Evolutionary conservation across 805 yeast species (phyloP), one percentile per base, ranked within the genome.

Genomic region (Yamadazyma phyllophila): DNA sequence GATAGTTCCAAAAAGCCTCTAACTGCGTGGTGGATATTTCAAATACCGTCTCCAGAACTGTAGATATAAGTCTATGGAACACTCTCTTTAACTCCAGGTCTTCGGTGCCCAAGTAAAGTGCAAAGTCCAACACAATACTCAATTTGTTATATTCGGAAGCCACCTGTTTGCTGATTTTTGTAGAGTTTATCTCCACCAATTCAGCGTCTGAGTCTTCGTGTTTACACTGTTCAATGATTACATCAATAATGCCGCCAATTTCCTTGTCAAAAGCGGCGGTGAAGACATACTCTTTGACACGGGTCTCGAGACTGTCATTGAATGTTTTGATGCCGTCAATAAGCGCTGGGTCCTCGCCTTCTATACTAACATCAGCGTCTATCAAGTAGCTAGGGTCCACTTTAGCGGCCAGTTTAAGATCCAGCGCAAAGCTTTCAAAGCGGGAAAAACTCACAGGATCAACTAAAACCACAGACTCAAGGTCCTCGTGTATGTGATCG

Each of bases 1-100:
- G 43, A 45, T 62, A 71, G 35, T 50, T 39, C 76, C 76, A 72
- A 50, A 72, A 71, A 7, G 34, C 37, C 36, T 34, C 47, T 15
- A 51, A 41, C 36, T 40, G 41, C 2, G 17, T 37, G 1, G 63
- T 52, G 7, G 66, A 55, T 2, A 59, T 43, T 20, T 55, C 52
- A 27, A 57, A 54, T 20, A 65, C 50, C 17, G 55, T 44, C 7
- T 59, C 57, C 57, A 58, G 57, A 7, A 63, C 45, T 24, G 49
- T 56, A 7, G 61, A 57, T 13, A 65, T 45, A 30, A 60, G 37
- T 16, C 52, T 54, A 45, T 61, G 69, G 42, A 62, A 68, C 6
- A 53, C 44, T 20, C 45, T 52, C 43, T 65, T 67, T 17, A 53
- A 34, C 2, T 49, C 39, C 2, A 58, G 49, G 27, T 45, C 47